Evolutionary conservation across 768 basidiomycete species (phyloP), one percentile per base, ranked within the genome.

Genomic region (Lepiota brunneoincarnata): DNA sequence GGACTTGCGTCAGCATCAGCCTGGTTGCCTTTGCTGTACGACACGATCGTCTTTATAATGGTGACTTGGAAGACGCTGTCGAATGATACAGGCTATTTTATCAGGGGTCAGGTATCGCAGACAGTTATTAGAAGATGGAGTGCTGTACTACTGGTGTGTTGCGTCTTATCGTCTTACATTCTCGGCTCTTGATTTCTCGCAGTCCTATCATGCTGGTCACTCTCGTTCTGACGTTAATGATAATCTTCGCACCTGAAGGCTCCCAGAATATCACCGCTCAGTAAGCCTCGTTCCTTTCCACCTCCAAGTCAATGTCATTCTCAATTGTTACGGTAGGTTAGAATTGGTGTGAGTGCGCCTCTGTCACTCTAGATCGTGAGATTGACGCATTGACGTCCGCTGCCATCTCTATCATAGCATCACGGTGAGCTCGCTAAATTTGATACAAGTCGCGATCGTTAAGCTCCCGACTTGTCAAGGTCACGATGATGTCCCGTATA

Each of bases 401-500:
- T n/a, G n/a, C 6, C 24, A 6, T 20, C n/a, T 6, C 18, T 5
- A 44, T 35, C 51, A 9, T 9, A 52, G 51, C 34, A 44, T 52
- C 34, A 52, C 51, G 10, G 51, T 52, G 14, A 24, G 51, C 28
- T 37, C 14, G 31, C 15, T 11, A 18, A 4, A 38, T 37, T 37
- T 14, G 23, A 17, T 2, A 23, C 9, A 12, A 23, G 21, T 4
- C 7, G 4, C 20, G 12, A 9, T 37, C 21, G 14, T 5, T 21
- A 20, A 43, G n/a, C 24, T 34, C 18, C 14, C 21, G 34, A 12
- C 44, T 49, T 41, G n/a, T 43, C 15, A 61, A 78, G 67, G 81
- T 86, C 9, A 74, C 82, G 0, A 87, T 86, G 81, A 84, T 86
- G 76, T 85, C 83, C 3, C 76, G 85, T 6, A 86, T 87, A 40